Evolutionary conservation across 371 early-diverging fungal genomes (phyloP).

Genomic region (Syncephalastrum monosporum): DNA sequence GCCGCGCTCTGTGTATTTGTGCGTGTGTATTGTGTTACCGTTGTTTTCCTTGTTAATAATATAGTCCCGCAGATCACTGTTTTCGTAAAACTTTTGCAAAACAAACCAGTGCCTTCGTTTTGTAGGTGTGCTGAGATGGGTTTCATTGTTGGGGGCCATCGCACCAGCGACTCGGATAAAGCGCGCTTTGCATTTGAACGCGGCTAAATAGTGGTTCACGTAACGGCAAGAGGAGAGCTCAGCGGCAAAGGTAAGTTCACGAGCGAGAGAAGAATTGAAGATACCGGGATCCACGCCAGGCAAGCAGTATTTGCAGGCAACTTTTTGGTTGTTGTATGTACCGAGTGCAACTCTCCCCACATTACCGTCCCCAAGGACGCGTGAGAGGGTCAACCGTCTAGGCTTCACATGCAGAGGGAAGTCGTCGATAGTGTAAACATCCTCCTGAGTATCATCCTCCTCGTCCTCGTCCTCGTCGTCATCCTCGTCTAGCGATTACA

Average conservation of each 20-base stretch:
- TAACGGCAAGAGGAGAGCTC: constrained; percentile 25
- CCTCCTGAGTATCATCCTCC: too few species aligned
- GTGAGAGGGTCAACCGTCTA: too few species aligned
- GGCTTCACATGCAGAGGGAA: too few species aligned
- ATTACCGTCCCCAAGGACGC: too few species aligned
- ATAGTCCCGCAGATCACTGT: constrained; percentile 32
- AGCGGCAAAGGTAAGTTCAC: constrained; percentile 33
- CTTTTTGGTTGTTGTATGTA: too few species aligned
- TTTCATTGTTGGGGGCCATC: background rate
- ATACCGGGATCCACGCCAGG: too few species aligned
- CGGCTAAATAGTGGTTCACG: constrained; percentile 30
- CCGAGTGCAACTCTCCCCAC: too few species aligned
- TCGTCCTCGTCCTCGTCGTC: too few species aligned
- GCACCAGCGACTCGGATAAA: background rate
- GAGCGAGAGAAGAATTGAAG: constrained; percentile 1
- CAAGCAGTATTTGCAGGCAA: too few species aligned
- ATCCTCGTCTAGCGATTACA: too few species aligned
- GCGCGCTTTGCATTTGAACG: constrained; percentile 13
- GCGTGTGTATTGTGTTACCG: background rate
- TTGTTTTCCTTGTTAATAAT: constrained; percentile 16
- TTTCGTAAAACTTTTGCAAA: constrained; percentile 24
- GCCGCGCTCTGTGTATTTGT: background rate
- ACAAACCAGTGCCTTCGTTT: constrained; percentile 10
- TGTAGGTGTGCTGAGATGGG: background rate
- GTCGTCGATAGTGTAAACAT: too few species aligned